A percentile compares a stretch with the other conserved stretches of the same genome.
Evolutionary conservation across 2,329 filamentous ascomycete species (phyloP).

Genomic region (Beauveria australis): DNA sequence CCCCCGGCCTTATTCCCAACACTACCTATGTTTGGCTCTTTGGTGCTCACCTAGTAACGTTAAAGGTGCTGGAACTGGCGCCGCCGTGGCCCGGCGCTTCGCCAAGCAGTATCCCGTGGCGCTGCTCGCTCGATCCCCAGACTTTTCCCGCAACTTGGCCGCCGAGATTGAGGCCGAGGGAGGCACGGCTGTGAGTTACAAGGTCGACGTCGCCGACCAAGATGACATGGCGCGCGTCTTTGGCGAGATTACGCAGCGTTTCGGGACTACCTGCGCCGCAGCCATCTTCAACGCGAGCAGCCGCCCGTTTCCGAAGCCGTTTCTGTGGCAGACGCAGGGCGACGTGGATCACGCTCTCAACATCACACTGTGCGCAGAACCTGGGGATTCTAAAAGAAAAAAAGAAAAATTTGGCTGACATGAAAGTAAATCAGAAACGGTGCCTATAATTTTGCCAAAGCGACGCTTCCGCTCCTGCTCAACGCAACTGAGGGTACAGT

Average conservation of each 20-base stretch:
- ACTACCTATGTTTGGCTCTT: background rate
- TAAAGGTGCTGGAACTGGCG: conserved; percentile 9
- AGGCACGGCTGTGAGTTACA: conserved; percentile 6
- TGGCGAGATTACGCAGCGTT: background rate
- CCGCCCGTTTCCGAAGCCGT: conserved; percentile 12
- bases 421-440: background rate
- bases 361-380: conserved; percentile 3
- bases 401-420: background rate
- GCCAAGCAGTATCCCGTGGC: conserved; percentile 9
- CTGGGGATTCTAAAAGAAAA: too few relatives aligned
- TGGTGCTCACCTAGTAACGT: background rate
- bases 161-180: conserved; percentile 8
- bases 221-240: background rate
- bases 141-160: background rate
- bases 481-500: background rate
- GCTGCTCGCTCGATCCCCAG: conserved; percentile 1
- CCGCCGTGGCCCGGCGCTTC: conserved; percentile 5
- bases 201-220: conserved; percentile 3
- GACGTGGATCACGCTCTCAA: background rate
- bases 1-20: background rate
- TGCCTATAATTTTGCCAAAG: conserved; percentile 6
- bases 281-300: conserved; percentile 12
- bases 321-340: conserved; percentile 6
- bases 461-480: conserved; percentile 5
- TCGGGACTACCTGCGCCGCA: conserved; percentile 1